Percentiles rank a stretch among this genome's conserved stretches.
phyloP scores from a whole-genome alignment of 2,329 filamentous ascomycete genomes.

The Magnaporthiopsis rhizophila region DNA sequence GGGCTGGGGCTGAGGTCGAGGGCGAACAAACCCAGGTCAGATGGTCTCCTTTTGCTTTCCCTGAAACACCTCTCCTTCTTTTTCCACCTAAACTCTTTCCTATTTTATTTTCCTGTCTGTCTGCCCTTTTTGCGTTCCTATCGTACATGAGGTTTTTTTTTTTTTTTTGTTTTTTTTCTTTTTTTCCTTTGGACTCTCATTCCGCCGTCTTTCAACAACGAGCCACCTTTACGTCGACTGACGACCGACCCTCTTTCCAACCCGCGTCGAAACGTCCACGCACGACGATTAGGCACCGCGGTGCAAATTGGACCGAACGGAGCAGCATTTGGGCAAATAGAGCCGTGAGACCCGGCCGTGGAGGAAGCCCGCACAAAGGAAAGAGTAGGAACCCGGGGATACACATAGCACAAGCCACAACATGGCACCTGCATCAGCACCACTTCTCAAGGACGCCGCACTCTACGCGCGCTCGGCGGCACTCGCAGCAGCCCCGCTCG shows the following conservation, averaged over 20 bases:
- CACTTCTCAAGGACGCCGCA: neutral
- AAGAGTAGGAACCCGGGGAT: neutral
- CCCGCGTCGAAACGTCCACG: neutral
- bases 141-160: neutral
- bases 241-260: neutral
- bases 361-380: no score
- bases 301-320: no score
- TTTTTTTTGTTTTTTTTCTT: no score
- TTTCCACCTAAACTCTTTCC: neutral
- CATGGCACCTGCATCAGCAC: constrained; percentile 5
- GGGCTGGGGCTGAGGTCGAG: neutral
- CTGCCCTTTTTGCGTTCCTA: neutral
- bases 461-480: constrained; percentile 6
- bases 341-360: neutral
- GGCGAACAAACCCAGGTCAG: neutral
- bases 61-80: neutral
- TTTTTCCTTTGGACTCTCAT: no score
- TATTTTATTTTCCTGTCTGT: neutral
- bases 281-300: no score
- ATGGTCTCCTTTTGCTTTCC: neutral
- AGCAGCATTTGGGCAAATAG: neutral
- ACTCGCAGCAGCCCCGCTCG: constrained; percentile 16
- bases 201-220: no score
- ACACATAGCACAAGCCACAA: neutral
- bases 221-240: neutral